Evolutionary conservation across 2,329 filamentous ascomycete genomes (phyloP), one percentile per base, ranked within the genome.

Genomic region (Furcasterigmium sp.): DNA sequence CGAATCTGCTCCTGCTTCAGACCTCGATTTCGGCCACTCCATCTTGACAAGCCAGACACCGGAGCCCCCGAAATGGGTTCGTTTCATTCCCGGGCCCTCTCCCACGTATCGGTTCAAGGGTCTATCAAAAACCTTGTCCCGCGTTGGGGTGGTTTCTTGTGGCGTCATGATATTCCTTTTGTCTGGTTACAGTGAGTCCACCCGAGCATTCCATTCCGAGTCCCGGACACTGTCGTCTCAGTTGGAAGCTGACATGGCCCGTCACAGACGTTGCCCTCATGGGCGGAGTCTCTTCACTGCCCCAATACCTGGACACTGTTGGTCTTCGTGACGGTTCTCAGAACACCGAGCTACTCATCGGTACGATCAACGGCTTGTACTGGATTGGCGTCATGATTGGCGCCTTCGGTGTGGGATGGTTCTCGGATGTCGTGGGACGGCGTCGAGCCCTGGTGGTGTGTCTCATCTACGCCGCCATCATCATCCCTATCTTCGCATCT

Each of bases 321-420:
- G 34, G 34, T 37, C 34, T 37, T 37, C n/a, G n/a, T n/a, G 18
- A 37, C 4, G 34, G 25, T 8, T 8, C 8, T 13, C 28, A 32
- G 14, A 15, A 40, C 26, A 14, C 38, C 17, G 13, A 40, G 17
- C 19, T 40, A 3, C 18, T 40, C 25, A n/a, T 40, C 38, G 38
- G 38, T 25, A 21, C 30, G n/a, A 32, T 40, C 23, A 40, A 40
- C 38, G 28, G n/a, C 4, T 15, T 40, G 15, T 40, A 40, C 26
- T 40, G 38, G 38, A 19, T 20, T 15, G 38, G 38, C n/a, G 38
- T 40, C 38, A 29, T 40, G n/a, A 18, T 40, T 25, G 38, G 38
- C 11, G 38, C 38, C 38, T 29, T 40, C 17, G 15, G 28, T 17
- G 38, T 40, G 3, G 38, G 38, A 13, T 15, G n/a, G 9, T 40